Base-by-base conservation (phyloP, 495 filamentous ascomycete species). In the Letharia lupina region DNA sequence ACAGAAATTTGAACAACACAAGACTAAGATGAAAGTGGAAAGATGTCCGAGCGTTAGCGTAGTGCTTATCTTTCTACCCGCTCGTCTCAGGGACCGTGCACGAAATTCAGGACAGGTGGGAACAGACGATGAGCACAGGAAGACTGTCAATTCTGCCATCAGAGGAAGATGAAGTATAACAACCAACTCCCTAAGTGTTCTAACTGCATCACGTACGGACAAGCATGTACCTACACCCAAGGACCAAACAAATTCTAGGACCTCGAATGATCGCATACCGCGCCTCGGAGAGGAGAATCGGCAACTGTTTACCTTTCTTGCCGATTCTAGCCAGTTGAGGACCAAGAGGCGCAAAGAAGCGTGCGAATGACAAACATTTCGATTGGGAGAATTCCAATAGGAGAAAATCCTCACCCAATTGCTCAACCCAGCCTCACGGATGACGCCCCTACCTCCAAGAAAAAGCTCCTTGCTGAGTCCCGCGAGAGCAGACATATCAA, bases 61-160 rank as follows among this genome's bases (percentile, higher is more conserved):
- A 52, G 23, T 28, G 23, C 23, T 28, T 28, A 28, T 28, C 23
- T 28, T 28, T 28, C 23, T 28, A 28, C 23, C 23, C 23, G 23
- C 23, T 28, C 23, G 23, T 28, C 23, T 28, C 23, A 28, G 0
- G 23, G 23, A 28, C 23, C 23, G 23, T 28, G 23, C 23, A 1
- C 23, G 23, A 28, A 28, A 28, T 28, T 28, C 23, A 28, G 23
- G 23, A 28, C n/a, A 28, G 48, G 23, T 4, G 48, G 48, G 23
- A 52, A 52, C 28, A 28, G 48, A 52, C 28, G 10, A 5, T 8
- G 48, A 52, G 48, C 48, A 12, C 48, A 52, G 23, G 31, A 52
- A 52, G 48, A n/a, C 12, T 52, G 48, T 28, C 48, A 52, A 28
- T 52, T 52, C 23, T 52, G 48, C 48, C 48, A 52, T 52, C 48